These are phyloP conservation scores for Pochonia chlamydosporia DNA, from an alignment of 2,329 filamentous ascomycete genomes.

Conservation along the genomic window DNA sequence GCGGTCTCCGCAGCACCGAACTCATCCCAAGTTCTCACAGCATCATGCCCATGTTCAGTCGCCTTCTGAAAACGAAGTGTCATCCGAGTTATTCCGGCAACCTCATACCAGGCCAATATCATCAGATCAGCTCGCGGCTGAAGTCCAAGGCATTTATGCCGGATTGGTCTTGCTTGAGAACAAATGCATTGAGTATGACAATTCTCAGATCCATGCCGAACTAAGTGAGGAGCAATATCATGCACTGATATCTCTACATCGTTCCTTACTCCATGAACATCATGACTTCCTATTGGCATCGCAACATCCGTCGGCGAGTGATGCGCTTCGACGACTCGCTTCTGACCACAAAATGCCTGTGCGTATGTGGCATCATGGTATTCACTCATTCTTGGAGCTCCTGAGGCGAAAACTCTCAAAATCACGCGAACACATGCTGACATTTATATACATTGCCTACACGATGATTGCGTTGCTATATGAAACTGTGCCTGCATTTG, in stretches of 20 bases:
- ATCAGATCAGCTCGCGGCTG: slow-evolving; percentile 71
- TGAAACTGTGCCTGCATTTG: slow-evolving; percentile 77
- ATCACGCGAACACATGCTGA: slow-evolving; percentile 82
- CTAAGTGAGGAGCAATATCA: slow-evolving; percentile 72
- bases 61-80: slow-evolving; percentile 6
- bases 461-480: slow-evolving; percentile 83
- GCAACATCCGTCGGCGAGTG: slow-evolving; percentile 75
- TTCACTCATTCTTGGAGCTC: slow-evolving; percentile 77
- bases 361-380: slow-evolving; percentile 90
- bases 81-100: slow-evolving; percentile 31
- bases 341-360: slow-evolving; percentile 87
- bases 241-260: slow-evolving; percentile 73
- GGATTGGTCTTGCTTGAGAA: slow-evolving; percentile 81
- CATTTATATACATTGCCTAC: slow-evolving; percentile 85
- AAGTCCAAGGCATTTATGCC: slow-evolving; percentile 79
- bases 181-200: slow-evolving; percentile 81
- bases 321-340: slow-evolving; percentile 61
- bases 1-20: slow-evolving; percentile 6
- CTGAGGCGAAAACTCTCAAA: slow-evolving; percentile 67
- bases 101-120: slow-evolving; percentile 64
- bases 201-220: slow-evolving; percentile 40
- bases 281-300: slow-evolving; percentile 83
- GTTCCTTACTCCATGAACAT: slow-evolving; percentile 75
- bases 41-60: background rate
- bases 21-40: slow-evolving; percentile 1